phyloP scores from a whole-genome alignment of 495 filamentous ascomycete species.

The Rusavskia elegans region DNA sequence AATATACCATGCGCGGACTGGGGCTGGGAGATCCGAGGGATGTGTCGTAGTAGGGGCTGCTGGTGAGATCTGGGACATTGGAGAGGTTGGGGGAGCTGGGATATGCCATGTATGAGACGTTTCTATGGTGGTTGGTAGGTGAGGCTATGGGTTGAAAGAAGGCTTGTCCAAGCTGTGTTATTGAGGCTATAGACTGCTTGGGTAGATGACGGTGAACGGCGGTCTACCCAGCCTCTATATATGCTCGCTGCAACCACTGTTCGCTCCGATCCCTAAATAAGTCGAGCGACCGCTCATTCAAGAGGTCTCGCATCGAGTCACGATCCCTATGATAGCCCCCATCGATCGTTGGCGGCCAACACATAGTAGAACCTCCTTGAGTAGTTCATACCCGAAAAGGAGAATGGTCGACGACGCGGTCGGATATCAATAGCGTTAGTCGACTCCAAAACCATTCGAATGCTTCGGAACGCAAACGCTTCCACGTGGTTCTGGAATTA shows the following conservation, averaged over 20 bases:
- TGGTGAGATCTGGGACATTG: slow-evolving; percentile 11
- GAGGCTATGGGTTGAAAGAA: not conserved
- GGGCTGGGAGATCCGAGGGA: slow-evolving; percentile 12
- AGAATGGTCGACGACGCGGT: not conserved
- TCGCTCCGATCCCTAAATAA: not conserved
- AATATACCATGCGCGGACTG: slow-evolving; percentile 13
- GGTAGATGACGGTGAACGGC: not conserved
- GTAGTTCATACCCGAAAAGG: not conserved
- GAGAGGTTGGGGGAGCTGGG: not conserved
- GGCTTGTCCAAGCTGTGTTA: not conserved
- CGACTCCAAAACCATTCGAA: not conserved
- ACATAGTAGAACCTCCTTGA: not conserved
- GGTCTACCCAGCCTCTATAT: not conserved
- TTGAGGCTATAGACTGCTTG: not conserved
- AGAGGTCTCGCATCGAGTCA: not conserved
- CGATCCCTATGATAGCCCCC: not conserved
- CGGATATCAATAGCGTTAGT: not conserved
- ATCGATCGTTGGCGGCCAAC: not conserved
- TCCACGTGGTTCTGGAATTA: not conserved
- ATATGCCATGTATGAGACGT: not conserved
- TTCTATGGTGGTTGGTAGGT: not conserved
- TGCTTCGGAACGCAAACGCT: not conserved
- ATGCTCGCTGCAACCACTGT: not conserved
- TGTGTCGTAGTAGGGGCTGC: slow-evolving; percentile 10
- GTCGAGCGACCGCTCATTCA: not conserved